These are phyloP conservation scores for Thelephora ganbajun DNA, from an alignment of 768 basidiomycete species.

Conservation along the genomic window DNA sequence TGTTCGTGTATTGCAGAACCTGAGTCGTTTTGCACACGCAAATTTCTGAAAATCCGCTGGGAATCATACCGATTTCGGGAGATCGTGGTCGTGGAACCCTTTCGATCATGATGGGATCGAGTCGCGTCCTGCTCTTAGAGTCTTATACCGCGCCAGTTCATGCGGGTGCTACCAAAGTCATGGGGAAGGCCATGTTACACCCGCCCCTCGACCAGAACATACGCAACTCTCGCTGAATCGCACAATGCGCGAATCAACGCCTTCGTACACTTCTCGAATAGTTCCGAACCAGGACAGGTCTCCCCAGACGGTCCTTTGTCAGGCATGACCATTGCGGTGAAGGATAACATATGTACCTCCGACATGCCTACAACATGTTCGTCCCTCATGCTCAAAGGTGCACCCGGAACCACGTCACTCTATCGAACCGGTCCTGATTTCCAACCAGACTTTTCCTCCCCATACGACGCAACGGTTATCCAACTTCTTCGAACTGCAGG, in stretches of 20 bases:
- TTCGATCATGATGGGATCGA: too few relatives aligned
- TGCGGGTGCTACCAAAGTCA: too few relatives aligned
- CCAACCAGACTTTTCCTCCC: conserved; percentile 51
- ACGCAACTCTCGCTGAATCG: not conserved
- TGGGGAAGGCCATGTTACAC: not conserved
- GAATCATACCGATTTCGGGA: too few relatives aligned
- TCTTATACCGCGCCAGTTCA: too few relatives aligned
- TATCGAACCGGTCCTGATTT: not conserved
- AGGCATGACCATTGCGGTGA: conserved; percentile 51
- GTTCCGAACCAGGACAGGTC: not conserved
- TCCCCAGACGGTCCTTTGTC: conserved; percentile 17
- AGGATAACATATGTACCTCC: conserved; percentile 76
- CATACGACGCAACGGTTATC: conserved; percentile 83
- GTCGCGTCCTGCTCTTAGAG: too few relatives aligned
- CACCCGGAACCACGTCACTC: not conserved
- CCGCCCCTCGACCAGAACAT: not conserved
- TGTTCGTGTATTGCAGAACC: too few relatives aligned
- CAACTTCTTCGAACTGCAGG: conserved; percentile 42
- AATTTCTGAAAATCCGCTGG: too few relatives aligned
- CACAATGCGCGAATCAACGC: conserved; percentile 38
- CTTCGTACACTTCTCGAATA: conserved; percentile 24
- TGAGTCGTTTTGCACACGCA: too few relatives aligned
- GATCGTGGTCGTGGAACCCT: too few relatives aligned
- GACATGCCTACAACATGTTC: conserved; percentile 63
- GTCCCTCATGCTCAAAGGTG: conserved; percentile 60